Evolutionary conservation across 805 yeast species (phyloP), one percentile per base, ranked within the genome.

Genomic region (Tetrapisispora arboricola): DNA sequence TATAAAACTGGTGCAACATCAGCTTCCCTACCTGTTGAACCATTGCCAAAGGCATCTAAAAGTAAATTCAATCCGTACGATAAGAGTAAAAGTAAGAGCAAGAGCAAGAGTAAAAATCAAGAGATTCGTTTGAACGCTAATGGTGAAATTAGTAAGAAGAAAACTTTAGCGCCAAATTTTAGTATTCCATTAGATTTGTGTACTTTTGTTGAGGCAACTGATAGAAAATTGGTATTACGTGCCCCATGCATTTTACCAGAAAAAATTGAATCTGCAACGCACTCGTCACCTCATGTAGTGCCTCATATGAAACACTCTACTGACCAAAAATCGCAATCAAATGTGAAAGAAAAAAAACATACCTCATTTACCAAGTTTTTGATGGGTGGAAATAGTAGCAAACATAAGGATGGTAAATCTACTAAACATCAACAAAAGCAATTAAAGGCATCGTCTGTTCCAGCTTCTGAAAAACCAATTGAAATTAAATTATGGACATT

Each of bases 141-240:
- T 4, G 15, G 12, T 5, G 15, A 25, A 30, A 12, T 15, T n/a
- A 40, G 29, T 8, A 40, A 36, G 56, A 64, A 79, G 30, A 74
- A 72, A 46, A 80, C 76, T 38, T 70, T 70, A 44, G 53, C 53
- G 18, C 75, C 75, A 10, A 42, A 65, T 4, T 56, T 60, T 49
- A 70, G 75, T 32, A 62, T 68, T 38, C 53, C 66, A 26, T 47
- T 71, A 30, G 64, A 65, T 45, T 55, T 60, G 27, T 57, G 66
- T 26, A 53, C 59, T 10, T 25, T 64, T n/a, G 48, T 48, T 5
- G 61, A 61, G 32, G 50, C 53, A 10, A 61, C 58, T 16, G 68
- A 64, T 13, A 58, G 65, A 33, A 39, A 39, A 28, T 16, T 39
- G 13, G 38, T 39, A 11, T 28, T 39, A 18, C 28, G 39, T 18